Conservation (phyloP, 371 early-diverging fungal genomes). For the Apophysomyces sp. region DNA sequence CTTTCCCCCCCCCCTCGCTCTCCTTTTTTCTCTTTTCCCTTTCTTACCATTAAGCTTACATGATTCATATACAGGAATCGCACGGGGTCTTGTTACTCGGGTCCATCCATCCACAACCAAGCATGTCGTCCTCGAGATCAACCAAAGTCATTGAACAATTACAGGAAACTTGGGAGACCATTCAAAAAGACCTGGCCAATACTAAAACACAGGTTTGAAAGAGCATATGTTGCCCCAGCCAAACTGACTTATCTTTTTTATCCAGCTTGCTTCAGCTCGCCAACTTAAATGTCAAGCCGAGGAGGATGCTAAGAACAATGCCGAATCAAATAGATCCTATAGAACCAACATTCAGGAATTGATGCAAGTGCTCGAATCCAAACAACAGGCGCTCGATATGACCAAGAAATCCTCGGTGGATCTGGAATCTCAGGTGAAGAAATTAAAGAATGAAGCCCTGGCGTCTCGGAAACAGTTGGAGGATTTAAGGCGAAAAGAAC, state of each 20-base stretch:
- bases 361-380: constrained; percentile 38
- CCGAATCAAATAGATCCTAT: constrained; percentile 33
- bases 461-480: constrained; percentile 40
- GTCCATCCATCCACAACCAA: constrained; percentile 5
- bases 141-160: constrained; percentile 23
- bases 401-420: constrained; percentile 26
- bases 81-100: background rate
- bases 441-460: constrained; percentile 38
- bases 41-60: background rate
- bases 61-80: constrained; percentile 2
- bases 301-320: constrained; percentile 29
- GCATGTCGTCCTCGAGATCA: constrained; percentile 15
- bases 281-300: constrained; percentile 27
- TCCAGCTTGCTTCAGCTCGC: constrained; percentile 24
- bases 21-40: background rate
- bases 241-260: background rate
- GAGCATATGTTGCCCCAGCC: background rate
- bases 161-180: constrained; percentile 10
- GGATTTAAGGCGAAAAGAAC: constrained; percentile 27
- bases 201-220: constrained; percentile 15
- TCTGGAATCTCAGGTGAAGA: constrained; percentile 27
- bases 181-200: constrained; percentile 15
- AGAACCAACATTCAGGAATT: constrained; percentile 39
- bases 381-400: constrained; percentile 37
- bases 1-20: background rate